Evolutionary conservation across 73 alveolate genomes (phyloP).

Genomic region (Loxodes magnus): DNA sequence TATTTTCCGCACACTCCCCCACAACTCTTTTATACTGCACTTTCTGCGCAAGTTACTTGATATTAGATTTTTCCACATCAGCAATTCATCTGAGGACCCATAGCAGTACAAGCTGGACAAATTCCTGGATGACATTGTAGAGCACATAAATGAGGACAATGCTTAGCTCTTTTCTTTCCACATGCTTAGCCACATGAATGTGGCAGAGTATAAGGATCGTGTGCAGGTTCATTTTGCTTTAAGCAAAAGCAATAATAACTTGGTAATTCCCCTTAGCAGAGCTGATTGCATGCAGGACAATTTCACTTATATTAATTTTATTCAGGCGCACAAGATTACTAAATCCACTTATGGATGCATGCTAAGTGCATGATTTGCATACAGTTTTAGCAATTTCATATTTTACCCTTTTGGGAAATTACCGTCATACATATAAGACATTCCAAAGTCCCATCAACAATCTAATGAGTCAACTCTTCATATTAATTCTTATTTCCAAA

Average conservation of each 20-base stretch:
- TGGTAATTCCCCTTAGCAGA: slow-evolving; percentile 67
- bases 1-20: slow-evolving; percentile 30
- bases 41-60: slow-evolving; percentile 51
- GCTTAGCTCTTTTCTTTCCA: slow-evolving; percentile 47
- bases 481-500: too few species aligned
- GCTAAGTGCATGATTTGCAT: slow-evolving; percentile 60
- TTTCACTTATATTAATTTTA: slow-evolving; percentile 51
- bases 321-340: slow-evolving; percentile 45
- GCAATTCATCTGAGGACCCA: slow-evolving; percentile 45
- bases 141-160: slow-evolving; percentile 65
- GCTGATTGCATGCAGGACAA: slow-evolving; percentile 79
- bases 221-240: slow-evolving; percentile 53
- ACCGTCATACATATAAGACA: slow-evolving; percentile 46
- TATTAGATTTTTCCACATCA: slow-evolving; percentile 57
- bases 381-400: slow-evolving; percentile 78
- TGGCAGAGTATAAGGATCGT: slow-evolving; percentile 55
- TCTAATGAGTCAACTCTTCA: too few species aligned
- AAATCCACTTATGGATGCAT: slow-evolving; percentile 80
- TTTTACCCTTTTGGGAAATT: slow-evolving; percentile 33
- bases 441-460: too few species aligned
- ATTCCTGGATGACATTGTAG: slow-evolving; percentile 89
- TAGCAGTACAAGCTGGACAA: slow-evolving; percentile 72
- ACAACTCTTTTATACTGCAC: slow-evolving; percentile 21
- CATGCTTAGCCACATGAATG: slow-evolving; percentile 82
- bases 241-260: slow-evolving; percentile 72